These are phyloP conservation scores for Xylariaceae sp. DNA, from an alignment of 2,329 filamentous ascomycete genomes.

Conservation along the genomic window DNA sequence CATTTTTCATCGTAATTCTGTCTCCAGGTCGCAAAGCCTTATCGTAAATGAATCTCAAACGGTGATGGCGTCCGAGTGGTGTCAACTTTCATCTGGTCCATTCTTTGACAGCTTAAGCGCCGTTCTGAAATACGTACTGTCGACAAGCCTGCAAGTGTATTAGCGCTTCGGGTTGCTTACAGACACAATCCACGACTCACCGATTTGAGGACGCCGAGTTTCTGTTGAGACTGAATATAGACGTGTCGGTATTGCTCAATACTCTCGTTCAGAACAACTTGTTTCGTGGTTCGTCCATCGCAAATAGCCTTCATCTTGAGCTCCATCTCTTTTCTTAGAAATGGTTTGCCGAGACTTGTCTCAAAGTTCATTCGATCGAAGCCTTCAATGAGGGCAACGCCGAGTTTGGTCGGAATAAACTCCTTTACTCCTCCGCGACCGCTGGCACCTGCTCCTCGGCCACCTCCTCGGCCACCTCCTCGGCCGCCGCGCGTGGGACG, in stretches of 20 bases:
- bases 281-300: conserved; percentile 72
- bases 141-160: conserved; percentile 44
- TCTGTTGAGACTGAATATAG: conserved; percentile 75
- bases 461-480: conserved; percentile 44
- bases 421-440: conserved; percentile 62
- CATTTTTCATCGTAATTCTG: no score
- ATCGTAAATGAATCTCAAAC: background rate
- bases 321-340: conserved; percentile 97
- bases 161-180: conserved; percentile 5
- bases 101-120: conserved; percentile 14
- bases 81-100: background rate
- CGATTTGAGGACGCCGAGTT: conserved; percentile 62
- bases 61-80: background rate
- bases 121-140: conserved; percentile 47
- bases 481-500: no score
- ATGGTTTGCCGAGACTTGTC: conserved; percentile 90
- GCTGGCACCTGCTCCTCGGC: conserved; percentile 34
- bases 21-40: no score
- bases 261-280: conserved; percentile 75
- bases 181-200: conserved; percentile 39
- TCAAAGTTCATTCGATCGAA: conserved; percentile 94
- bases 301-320: conserved; percentile 95
- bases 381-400: conserved; percentile 86
- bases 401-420: conserved; percentile 88
- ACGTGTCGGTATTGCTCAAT: conserved; percentile 83